Base-by-base conservation (phyloP, 352 stramenopile species). In the Phytopythium aichiense region DNA sequence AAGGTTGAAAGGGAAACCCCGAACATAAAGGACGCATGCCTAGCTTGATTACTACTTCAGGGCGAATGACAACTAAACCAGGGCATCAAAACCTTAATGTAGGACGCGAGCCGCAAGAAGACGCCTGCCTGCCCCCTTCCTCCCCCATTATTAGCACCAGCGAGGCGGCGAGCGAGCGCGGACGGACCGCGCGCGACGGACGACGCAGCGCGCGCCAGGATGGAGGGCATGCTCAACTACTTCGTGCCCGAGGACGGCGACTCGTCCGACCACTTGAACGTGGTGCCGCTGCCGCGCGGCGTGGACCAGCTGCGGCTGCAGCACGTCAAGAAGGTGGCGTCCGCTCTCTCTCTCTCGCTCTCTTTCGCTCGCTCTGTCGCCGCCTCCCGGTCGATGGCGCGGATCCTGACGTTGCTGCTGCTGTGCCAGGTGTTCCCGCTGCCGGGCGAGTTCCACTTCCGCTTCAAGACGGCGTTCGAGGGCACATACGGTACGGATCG, bases 211-310 rank as follows among this genome's bases (percentile, higher is more conserved):
- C 46, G 46, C 46, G 37, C 22, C 43, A 77, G 38, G 38, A 94
- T 94, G 85, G 85, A 94, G 60, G 83, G 85, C 54, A 91, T 94
- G 85, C 76, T 94, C 54, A 92, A 94, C 71, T 94, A 94, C 72
- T 92, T 92, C 55, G 74, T 94, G 56, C 86, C 86, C 38, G 86
- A 94, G 64, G 86, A 94, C 71, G 86, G 86, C 42, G 86, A 94
- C 67, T 87, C 81, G 52, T 89, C 82, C 59, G 86, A 94, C 63
- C 86, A 94, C 72, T 63, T 92, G 61, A 94, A 94, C 65, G 81
- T 94, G 53, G 81, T 89, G 62, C 83, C 83, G 33, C 73, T 94
- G 60, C 86, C 86, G n/a, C 79, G 76, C 51, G 52, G 52, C 55
- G 84, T 92, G 53, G 82, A 91, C 13, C 73, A 86, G 66, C 68